Percentiles rank a stretch among this genome's conserved stretches.
phyloP scores from a whole-genome alignment of 2,329 filamentous ascomycete species.

The Colletotrichum abscissum region DNA sequence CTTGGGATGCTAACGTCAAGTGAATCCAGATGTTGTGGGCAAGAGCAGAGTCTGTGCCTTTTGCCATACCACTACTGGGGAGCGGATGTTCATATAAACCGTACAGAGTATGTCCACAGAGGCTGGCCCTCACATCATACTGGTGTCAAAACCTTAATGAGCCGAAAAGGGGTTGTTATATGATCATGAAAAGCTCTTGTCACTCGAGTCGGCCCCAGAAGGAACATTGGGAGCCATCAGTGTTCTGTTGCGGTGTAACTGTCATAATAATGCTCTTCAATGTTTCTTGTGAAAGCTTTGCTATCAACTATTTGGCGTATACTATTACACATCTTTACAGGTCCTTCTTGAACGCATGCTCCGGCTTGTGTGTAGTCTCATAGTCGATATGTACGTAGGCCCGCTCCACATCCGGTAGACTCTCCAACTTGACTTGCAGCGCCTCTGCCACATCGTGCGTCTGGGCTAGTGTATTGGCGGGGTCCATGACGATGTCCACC shows the following conservation, averaged over 20 bases:
- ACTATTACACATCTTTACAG: constrained; percentile 48
- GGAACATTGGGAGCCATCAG: background rate
- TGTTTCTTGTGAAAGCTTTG: background rate
- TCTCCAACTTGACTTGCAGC: constrained; percentile 93
- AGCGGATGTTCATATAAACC: constrained; percentile 1
- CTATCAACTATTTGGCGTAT: background rate
- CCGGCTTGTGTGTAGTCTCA: constrained; percentile 93
- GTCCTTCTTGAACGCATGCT: constrained; percentile 76
- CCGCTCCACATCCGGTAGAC: constrained; percentile 88
- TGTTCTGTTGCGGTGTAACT: background rate
- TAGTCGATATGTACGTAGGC: constrained; percentile 98
- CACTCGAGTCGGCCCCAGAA: background rate
- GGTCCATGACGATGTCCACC: constrained; percentile 95
- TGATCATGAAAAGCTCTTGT: background rate
- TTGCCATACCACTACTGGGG: constrained; percentile 14
- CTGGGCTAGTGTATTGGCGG: constrained; percentile 74
- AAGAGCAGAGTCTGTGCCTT: constrained; percentile 22
- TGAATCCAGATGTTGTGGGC: background rate
- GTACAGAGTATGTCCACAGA: too few species aligned
- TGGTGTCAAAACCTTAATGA: background rate
- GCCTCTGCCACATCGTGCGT: constrained; percentile 96
- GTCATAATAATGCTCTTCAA: background rate
- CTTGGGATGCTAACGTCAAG: constrained; percentile 2
- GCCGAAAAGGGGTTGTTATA: background rate
- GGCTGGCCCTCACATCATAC: background rate